phyloP scores from a whole-genome alignment of 176 grass and related monocot genomes.

The Phragmites australis region DNA sequence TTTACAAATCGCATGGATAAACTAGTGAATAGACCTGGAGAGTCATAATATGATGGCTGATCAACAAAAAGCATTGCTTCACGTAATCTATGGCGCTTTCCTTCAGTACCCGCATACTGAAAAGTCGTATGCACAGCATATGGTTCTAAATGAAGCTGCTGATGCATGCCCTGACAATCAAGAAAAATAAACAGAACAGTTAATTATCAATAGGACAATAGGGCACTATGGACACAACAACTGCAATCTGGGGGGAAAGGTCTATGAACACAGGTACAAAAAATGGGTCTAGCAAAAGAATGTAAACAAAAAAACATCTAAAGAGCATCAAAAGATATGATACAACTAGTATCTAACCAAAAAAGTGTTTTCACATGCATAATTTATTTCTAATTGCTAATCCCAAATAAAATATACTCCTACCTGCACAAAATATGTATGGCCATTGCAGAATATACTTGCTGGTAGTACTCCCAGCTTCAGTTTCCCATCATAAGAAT shows the following conservation, averaged over 20 bases:
- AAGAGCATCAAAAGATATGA: not conserved
- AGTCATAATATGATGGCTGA: constrained; percentile 74
- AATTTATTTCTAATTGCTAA: constrained; percentile 7
- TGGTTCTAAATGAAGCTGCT: constrained; percentile 86
- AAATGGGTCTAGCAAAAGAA: not conserved
- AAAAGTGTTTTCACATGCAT: constrained; percentile 4
- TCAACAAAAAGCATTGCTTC: constrained; percentile 95
- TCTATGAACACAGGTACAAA: constrained; percentile 3
- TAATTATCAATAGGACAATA: constrained; percentile 5
- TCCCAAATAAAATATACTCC: constrained; percentile 31
- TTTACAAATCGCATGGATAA: constrained; percentile 8
- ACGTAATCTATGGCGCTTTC: constrained; percentile 93
- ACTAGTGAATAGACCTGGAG: constrained; percentile 62
- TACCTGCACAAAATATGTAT: constrained; percentile 99
- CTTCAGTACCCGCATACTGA: constrained; percentile 93
- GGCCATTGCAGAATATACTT: constrained; percentile 98
- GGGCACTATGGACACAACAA: not conserved
- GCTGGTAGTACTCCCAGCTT: constrained; percentile 93
- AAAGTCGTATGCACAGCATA: constrained; percentile 99
- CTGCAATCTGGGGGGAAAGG: not conserved
- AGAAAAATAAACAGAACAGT: constrained; percentile 11
- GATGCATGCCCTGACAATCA: constrained; percentile 69
- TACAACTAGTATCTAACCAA: not conserved
- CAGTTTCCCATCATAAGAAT: constrained; percentile 86
- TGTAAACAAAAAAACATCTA: not conserved